Conservation (phyloP, 208 protist species). For the Leishmania tarentolae region DNA sequence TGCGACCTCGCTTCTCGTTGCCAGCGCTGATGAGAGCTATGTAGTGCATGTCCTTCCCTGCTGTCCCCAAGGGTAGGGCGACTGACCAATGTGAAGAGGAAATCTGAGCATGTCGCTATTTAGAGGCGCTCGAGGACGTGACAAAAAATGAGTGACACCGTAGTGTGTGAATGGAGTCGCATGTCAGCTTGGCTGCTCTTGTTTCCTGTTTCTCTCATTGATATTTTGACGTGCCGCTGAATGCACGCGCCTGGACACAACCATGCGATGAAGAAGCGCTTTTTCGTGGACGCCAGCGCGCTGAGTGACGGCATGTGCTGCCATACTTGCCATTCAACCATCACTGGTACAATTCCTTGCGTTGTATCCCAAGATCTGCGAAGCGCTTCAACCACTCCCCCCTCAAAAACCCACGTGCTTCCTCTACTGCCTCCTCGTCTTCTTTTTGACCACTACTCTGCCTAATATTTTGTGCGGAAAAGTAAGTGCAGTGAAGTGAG, state of each 20-base stretch:
- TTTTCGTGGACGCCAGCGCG: neutral
- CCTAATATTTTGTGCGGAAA: neutral
- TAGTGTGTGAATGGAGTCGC: neutral
- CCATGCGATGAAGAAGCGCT: neutral
- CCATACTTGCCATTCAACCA: neutral
- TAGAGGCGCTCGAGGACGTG: neutral
- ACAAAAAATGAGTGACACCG: neutral
- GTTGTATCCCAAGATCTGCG: neutral
- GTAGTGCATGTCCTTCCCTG: slow-evolving; percentile 28
- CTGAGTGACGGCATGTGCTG: neutral
- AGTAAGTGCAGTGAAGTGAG: neutral
- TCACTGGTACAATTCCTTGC: neutral
- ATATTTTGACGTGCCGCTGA: neutral
- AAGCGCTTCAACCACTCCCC: neutral
- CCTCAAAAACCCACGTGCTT: neutral
- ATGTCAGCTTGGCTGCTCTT: neutral
- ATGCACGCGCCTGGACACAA: neutral
- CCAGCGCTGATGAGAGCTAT: slow-evolving; percentile 30
- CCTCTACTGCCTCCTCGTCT: neutral
- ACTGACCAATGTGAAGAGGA: neutral
- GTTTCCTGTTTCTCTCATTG: neutral
- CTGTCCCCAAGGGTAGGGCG: neutral
- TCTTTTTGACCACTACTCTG: neutral
- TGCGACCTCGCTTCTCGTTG: slow-evolving; percentile 15
- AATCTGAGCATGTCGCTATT: neutral